phyloP scores from a whole-genome alignment of 208 protist species.

The Plasmodiophora brassicae region DNA sequence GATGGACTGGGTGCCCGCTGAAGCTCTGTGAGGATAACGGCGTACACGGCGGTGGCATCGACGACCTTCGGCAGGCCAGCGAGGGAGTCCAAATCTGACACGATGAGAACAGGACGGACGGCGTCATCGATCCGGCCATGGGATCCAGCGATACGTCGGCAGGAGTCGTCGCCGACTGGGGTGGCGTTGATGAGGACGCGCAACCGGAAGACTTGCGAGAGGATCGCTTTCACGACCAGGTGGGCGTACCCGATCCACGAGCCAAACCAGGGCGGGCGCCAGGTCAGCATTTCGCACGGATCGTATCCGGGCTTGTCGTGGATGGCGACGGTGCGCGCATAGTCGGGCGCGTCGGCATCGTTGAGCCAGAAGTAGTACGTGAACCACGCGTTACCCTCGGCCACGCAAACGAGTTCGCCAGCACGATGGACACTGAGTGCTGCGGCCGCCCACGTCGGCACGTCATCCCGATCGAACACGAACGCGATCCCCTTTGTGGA shows the following conservation, averaged over 20 bases:
- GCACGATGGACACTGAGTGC: neutral
- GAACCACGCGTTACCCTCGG: neutral
- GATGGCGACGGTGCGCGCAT: neutral
- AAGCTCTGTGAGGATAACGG: no score
- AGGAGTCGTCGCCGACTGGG: neutral
- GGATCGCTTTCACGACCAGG: neutral
- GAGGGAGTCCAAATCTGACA: no score
- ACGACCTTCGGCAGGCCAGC: no score
- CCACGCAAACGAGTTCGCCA: neutral
- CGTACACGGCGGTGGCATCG: no score
- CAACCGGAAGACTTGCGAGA: constrained; percentile 5
- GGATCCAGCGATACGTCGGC: neutral
- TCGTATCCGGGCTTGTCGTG: constrained; percentile 30
- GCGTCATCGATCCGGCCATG: neutral
- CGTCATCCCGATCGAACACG: neutral
- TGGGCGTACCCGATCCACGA: neutral
- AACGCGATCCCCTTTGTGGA: neutral
- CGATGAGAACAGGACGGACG: neutral
- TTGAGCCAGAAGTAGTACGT: constrained; percentile 21
- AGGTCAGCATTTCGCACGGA: neutral
- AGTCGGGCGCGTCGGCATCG: neutral
- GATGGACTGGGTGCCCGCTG: no score
- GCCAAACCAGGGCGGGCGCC: neutral
- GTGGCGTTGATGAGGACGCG: neutral
- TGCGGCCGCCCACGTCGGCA: neutral